These are phyloP conservation scores for Hanseniaspora singularis DNA, from an alignment of 805 yeast species.

Conservation along the genomic window DNA sequence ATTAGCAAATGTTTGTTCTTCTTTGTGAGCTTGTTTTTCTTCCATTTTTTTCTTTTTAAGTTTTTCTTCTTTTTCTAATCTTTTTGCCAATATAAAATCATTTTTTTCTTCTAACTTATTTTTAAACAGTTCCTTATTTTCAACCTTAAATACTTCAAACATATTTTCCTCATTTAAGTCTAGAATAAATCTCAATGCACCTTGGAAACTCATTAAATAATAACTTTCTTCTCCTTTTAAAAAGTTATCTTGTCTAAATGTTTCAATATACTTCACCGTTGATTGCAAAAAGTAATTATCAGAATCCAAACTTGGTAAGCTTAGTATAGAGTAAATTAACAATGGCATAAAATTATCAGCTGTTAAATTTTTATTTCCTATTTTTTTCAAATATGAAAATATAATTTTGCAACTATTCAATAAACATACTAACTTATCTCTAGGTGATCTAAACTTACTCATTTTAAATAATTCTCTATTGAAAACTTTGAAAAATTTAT, in stretches of 20 bases:
- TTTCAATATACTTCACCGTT: constrained; percentile 71
- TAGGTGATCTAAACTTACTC: constrained; percentile 76
- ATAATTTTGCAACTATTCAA: constrained; percentile 87
- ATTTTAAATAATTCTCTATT: constrained; percentile 64
- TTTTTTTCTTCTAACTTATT: constrained; percentile 29
- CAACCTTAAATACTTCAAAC: constrained; percentile 38
- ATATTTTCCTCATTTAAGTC: constrained; percentile 40
- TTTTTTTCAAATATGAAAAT: constrained; percentile 68
- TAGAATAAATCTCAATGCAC: constrained; percentile 71
- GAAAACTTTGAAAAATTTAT: constrained; percentile 53
- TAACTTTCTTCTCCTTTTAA: constrained; percentile 81
- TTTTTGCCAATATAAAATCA: constrained; percentile 14
- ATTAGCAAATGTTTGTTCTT: background rate
- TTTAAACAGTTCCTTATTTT: constrained; percentile 47
- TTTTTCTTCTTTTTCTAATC: constrained; percentile 5
- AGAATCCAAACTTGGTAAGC: constrained; percentile 20
- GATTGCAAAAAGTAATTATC: constrained; percentile 46
- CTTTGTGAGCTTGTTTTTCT: background rate
- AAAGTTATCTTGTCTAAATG: constrained; percentile 66
- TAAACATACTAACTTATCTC: constrained; percentile 86
- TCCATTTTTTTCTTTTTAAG: background rate
- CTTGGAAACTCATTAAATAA: constrained; percentile 79
- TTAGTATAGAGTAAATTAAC: constrained; percentile 63
- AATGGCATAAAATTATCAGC: constrained; percentile 94
- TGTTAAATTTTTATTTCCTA: constrained; percentile 50